Conservation (phyloP, 495 filamentous ascomycete genomes). For the Lepidopterella palustris region DNA sequence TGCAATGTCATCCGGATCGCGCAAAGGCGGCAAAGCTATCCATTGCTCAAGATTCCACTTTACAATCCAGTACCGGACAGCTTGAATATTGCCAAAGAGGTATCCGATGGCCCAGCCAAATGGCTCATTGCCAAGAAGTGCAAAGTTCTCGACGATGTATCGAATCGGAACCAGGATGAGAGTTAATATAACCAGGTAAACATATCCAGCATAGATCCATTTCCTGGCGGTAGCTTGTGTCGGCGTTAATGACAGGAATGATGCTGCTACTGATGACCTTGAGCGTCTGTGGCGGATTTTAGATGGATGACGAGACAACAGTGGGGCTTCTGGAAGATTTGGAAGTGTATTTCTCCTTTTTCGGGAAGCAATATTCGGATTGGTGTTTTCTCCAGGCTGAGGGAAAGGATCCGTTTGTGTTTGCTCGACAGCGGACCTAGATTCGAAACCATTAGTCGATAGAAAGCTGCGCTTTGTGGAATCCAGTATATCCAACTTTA, state of each 20-base stretch:
- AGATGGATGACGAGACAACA: neutral
- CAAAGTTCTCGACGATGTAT: constrained; percentile 55
- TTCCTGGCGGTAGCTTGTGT: constrained; percentile 67
- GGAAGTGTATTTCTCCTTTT: constrained; percentile 19
- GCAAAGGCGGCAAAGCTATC: constrained; percentile 63
- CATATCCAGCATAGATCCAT: constrained; percentile 74
- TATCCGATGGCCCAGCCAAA: constrained; percentile 91
- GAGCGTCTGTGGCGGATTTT: constrained; percentile 53
- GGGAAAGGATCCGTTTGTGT: neutral
- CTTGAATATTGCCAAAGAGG: constrained; percentile 67
- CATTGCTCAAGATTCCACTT: constrained; percentile 62
- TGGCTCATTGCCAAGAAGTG: constrained; percentile 68
- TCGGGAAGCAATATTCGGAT: neutral
- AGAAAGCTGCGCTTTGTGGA: neutral
- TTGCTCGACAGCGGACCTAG: constrained; percentile 22
- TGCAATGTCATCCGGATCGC: constrained; percentile 27
- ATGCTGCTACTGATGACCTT: constrained; percentile 57
- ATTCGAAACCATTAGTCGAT: constrained; percentile 7
- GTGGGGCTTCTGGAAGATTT: neutral
- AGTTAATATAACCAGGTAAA: constrained; percentile 57
- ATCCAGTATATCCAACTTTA: constrained; percentile 16
- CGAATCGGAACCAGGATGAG: constrained; percentile 68
- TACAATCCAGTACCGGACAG: constrained; percentile 51
- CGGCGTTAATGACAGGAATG: constrained; percentile 74
- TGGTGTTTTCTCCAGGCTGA: neutral